Base-by-base conservation (phyloP, 208 protist genomes). In the Crithidia fasciculata region DNA sequence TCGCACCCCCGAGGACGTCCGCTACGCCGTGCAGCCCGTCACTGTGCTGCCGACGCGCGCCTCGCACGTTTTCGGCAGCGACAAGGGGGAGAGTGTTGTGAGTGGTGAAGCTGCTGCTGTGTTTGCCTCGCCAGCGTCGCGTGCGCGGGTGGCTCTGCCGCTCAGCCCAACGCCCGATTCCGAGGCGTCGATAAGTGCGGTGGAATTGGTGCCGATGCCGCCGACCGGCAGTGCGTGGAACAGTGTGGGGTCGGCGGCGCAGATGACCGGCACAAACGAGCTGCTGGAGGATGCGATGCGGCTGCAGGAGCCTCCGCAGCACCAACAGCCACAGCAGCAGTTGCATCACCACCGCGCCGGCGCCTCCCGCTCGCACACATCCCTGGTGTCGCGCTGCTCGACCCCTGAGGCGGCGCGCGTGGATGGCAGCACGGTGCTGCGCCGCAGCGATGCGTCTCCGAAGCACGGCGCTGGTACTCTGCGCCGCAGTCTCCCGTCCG, bases 401-500 rank as follows among this genome's bases (percentile, higher is more conserved):
- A 59, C 64, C 13, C 64, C 64, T 28, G 64, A 69, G 8, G 10
- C 28, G 5, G 40, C 4, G 2, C 12, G 28, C 4, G 12, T 39
- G 0, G 62, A 68, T 4, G 37, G 47, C 15, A 36, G 62, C 59
- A 47, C 47, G 19, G 16, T 10, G 4, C 54, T 59, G 36, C 39
- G 64, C 39, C 28, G 41, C 3, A 13, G 7, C 8, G 64, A 69
- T 0, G 49, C 52, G 3, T 69, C 64, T 37, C 64, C 64, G 40
- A 69, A 59, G 39, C 52, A 44, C 40, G 52, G 12, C 3, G 18
- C n/a, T 36, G 45, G 45, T 19, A 37, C 19, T 7, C 45, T 55
- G 64, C 39, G 64, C 3, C 64, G 52, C 8, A 69, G 64, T 41
- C 52, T 59, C 37, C 50, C 64, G 64, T 69, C 50, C 12, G 64